phyloP scores from a whole-genome alignment of 163 green algal genomes.

The Chloroidium sp. region DNA sequence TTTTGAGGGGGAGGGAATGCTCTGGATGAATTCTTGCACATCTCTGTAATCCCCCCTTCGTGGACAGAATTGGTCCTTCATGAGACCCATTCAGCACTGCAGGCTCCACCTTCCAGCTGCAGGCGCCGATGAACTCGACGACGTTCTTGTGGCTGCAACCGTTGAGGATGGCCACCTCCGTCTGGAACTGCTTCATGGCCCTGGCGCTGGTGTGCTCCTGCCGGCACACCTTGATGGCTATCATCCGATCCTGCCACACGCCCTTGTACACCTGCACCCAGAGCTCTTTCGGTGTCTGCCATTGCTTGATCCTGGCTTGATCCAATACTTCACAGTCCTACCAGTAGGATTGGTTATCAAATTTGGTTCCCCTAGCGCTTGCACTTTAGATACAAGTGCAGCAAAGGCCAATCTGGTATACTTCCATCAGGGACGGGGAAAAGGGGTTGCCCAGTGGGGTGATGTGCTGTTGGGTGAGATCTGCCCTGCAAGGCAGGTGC shows the following conservation, averaged over 20 bases:
- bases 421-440: too few relatives aligned
- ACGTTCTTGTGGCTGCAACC: conserved; percentile 27
- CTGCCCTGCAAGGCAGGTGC: neutral
- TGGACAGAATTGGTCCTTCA: too few relatives aligned
- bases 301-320: neutral
- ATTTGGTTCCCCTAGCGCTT: too few relatives aligned
- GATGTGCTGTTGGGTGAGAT: neutral
- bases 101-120: neutral
- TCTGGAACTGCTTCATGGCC: conserved; percentile 9
- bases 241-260: neutral
- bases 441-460: too few relatives aligned
- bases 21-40: too few relatives aligned
- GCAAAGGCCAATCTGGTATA: too few relatives aligned
- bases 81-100: too few relatives aligned
- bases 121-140: conserved; percentile 19
- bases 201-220: neutral
- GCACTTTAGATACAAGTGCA: too few relatives aligned
- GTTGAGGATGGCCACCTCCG: conserved; percentile 29
- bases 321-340: neutral
- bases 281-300: neutral
- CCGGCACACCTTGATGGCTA: conserved; percentile 6
- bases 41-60: too few relatives aligned
- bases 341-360: too few relatives aligned
- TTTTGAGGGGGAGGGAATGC: too few relatives aligned
- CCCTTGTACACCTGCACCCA: conserved; percentile 11